Evolutionary conservation across 257 asterid species (phyloP).

Genomic region (Solanum gracilifrons): DNA sequence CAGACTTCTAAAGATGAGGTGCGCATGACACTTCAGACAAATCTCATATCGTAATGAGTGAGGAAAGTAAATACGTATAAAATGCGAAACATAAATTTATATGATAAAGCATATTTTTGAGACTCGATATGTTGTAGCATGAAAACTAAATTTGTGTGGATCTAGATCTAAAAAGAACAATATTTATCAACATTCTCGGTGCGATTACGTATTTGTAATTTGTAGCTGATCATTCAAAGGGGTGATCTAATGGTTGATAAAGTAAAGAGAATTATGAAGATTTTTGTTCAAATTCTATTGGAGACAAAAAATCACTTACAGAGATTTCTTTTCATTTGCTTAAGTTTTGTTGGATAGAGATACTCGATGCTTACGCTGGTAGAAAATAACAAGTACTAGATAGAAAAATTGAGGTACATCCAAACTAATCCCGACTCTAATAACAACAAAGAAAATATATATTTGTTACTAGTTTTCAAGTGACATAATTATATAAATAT

Average conservation of each 20-base stretch:
- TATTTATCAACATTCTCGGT: background rate
- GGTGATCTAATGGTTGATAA: background rate
- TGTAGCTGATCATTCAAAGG: background rate
- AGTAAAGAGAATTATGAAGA: background rate
- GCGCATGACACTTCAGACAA: background rate
- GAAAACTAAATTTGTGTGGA: background rate
- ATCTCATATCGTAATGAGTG: background rate
- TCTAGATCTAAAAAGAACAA: no score
- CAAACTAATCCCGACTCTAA: background rate
- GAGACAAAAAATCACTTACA: background rate
- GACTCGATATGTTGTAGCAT: no score
- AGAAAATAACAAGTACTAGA: background rate
- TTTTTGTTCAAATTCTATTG: background rate
- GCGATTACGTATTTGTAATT: background rate
- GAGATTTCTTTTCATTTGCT: background rate
- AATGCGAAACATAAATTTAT: background rate
- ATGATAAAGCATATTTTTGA: no score
- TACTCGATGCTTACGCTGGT: background rate
- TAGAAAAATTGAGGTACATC: accelerated
- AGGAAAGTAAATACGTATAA: no score
- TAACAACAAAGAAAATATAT: background rate
- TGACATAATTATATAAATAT: background rate
- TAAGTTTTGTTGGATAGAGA: background rate
- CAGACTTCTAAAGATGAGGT: background rate
- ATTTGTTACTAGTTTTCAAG: background rate